These are phyloP conservation scores for Populus ilicifolia DNA, from an alignment of 345 rosid genomes.

Conservation along the genomic window DNA sequence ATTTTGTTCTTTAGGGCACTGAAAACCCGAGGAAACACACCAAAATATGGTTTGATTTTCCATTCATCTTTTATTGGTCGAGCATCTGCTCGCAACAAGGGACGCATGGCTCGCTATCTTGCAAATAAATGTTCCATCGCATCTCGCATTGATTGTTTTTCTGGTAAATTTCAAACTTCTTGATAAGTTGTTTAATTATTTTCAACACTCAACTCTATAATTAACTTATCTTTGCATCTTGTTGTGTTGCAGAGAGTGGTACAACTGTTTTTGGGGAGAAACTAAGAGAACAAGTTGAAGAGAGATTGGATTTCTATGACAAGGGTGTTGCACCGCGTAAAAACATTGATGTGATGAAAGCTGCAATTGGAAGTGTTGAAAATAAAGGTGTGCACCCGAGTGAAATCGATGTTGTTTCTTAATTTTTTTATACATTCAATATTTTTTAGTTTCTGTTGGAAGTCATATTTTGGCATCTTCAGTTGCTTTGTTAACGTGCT, in stretches of 20 bases:
- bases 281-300: conserved; percentile 93
- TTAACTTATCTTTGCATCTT: background rate
- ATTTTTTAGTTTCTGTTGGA: background rate
- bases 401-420: background rate
- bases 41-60: conserved; percentile 89
- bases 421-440: background rate
- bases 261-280: conserved; percentile 75
- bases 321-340: conserved; percentile 95
- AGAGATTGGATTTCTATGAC: conserved; percentile 81
- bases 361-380: conserved; percentile 50
- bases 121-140: conserved; percentile 98
- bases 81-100: conserved; percentile 86
- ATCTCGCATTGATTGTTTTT: conserved; percentile 84
- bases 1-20: conserved; percentile 51
- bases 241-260: conserved; percentile 43
- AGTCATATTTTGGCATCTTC: background rate
- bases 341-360: conserved; percentile 91
- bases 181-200: background rate
- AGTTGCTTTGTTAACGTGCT: background rate
- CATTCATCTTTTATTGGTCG: conserved; percentile 92
- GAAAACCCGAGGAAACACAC: conserved; percentile 95
- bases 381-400: conserved; percentile 40
- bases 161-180: conserved; percentile 42
- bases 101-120: conserved; percentile 92
- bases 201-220: background rate